phyloP scores from a whole-genome alignment of 2,329 filamentous ascomycete genomes.

The Arthrobotrys musiformis region DNA sequence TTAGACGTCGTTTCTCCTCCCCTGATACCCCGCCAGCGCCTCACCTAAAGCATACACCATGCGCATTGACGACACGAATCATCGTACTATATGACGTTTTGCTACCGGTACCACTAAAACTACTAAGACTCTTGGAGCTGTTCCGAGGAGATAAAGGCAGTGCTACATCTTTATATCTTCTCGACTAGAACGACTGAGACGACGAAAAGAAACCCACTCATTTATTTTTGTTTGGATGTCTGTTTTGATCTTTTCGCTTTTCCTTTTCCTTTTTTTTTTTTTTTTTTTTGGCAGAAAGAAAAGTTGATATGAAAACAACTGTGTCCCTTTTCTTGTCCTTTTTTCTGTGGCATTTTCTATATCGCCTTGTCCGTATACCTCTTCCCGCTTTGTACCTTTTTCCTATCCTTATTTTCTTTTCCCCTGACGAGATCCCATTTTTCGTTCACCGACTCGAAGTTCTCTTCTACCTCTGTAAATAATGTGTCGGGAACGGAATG shows the following conservation, averaged over 20 bases:
- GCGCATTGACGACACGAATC: conserved; percentile 11
- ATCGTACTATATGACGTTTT: conserved; percentile 23
- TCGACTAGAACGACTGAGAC: neutral
- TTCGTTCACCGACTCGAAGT: neutral
- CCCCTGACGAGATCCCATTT: neutral
- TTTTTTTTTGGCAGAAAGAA: conserved; percentile 1
- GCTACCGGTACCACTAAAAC: neutral
- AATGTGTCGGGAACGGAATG: conserved; percentile 35
- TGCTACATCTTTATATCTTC: neutral
- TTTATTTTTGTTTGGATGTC: neutral
- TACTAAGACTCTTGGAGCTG: neutral
- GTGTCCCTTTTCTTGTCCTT: neutral
- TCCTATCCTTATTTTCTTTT: conserved; percentile 4
- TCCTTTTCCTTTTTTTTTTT: too few species aligned
- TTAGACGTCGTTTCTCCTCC: conserved; percentile 65
- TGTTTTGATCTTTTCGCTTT: too few species aligned
- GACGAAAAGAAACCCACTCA: neutral
- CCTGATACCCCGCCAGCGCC: neutral
- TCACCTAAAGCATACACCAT: neutral
- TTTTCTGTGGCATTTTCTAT: neutral
- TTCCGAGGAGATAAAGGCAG: conserved; percentile 2
- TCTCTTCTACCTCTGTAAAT: conserved; percentile 37
- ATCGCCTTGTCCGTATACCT: conserved; percentile 28
- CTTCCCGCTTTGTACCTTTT: conserved; percentile 42
- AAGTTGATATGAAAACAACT: conserved; percentile 37